A percentile compares a stretch with the other conserved stretches of the same genome.
These are phyloP conservation scores for Oryza meridionalis DNA, from an alignment of 176 grass and related monocot species.

Conservation along the genomic window DNA sequence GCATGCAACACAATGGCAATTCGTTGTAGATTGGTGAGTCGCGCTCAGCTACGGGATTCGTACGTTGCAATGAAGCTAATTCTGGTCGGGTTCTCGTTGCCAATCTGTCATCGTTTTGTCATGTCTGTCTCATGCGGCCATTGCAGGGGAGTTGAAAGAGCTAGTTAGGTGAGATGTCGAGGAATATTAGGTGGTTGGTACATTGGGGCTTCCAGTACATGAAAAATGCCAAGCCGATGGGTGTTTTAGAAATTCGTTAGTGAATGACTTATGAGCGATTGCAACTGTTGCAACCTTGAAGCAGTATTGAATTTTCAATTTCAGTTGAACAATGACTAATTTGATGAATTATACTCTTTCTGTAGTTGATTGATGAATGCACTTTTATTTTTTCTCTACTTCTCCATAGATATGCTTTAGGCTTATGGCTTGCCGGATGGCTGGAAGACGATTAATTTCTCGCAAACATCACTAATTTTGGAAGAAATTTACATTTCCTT, in stretches of 20 bases:
- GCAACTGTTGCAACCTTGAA: not conserved
- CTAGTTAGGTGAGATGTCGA: constrained; percentile 36
- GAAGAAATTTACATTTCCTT: not conserved
- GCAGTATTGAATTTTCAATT: not conserved
- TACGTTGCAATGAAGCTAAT: not conserved
- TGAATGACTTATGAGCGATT: not conserved
- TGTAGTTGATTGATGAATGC: not conserved
- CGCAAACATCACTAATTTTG: not conserved
- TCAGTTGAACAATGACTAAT: not conserved
- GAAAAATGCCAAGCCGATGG: not conserved
- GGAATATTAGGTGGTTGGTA: constrained; percentile 23
- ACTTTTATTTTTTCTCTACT: not conserved
- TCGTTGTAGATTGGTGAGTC: not conserved
- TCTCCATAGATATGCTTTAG: not conserved
- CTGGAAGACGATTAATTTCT: not conserved
- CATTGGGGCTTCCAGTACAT: not conserved
- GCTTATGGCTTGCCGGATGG: not conserved
- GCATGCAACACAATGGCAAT: not conserved
- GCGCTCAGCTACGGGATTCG: not conserved
- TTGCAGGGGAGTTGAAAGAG: not conserved
- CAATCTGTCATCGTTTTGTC: not conserved
- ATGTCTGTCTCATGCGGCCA: not conserved
- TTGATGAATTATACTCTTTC: not conserved
- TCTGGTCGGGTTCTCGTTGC: not conserved
- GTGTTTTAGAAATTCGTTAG: constrained; percentile 23